Evolutionary conservation across 2,329 filamentous ascomycete genomes (phyloP), one percentile per base, ranked within the genome.

Genomic region (Colletotrichum falcatum): DNA sequence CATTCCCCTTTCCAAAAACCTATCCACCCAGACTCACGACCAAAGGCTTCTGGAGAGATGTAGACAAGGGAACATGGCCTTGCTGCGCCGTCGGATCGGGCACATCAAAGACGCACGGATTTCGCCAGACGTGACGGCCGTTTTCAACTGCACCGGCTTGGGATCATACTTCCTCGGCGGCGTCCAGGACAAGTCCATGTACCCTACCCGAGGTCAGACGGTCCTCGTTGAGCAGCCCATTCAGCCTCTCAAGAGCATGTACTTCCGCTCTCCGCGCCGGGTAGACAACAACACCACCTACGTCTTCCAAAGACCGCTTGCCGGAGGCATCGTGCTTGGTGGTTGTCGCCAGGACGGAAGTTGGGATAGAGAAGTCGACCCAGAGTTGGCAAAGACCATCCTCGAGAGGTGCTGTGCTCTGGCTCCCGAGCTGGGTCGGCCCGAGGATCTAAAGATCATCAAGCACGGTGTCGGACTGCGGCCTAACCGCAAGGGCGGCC

Each of bases 141-240:
- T 97, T 1, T 83, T 98, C 74, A 98, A 98, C 78, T 93, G 94
- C 74, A 95, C 94, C 0, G 95, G 95, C 0, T 84, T 98, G 9
- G 87, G 91, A 9, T 90, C 94, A 0, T 87, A 87, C 53, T 90
- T 87, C 66, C 88, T 98, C 1, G 94, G 94, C 11, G 95, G 95
- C 46, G 95, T 98, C 0, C 85, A 88, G 80, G 95, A 98, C 77
- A 79, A 83, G 69, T 88, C 86, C 5, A 87, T 98, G 73, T 86
- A 90, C 64, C 95, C 95, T 0, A 91, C 89, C 1, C 89, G 95
- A 3, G 95, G 94, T 5, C 95, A 98, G 81, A 76, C 77, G 5
- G 63, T 80, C 18, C 73, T 81, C 0, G 77, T 81, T 8, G 80
- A 83, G 23, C 79, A 81, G n/a, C 82, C 83, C 0, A 77, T 78